Evolutionary conservation across 129 eudicot genomes (phyloP).

Genomic region (Apium graveolens): DNA sequence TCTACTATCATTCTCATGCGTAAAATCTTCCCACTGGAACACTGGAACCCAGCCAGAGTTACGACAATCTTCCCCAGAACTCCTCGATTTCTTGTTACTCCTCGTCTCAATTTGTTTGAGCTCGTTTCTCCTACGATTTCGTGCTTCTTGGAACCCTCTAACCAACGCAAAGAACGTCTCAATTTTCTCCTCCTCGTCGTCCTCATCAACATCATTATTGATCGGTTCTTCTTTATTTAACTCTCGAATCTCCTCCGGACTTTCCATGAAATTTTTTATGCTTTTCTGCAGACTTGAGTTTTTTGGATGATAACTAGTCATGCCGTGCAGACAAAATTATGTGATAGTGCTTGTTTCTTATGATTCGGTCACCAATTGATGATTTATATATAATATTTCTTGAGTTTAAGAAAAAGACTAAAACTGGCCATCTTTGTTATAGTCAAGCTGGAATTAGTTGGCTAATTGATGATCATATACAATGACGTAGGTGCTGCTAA

Average conservation of each 20-base stretch:
- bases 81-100: neutral
- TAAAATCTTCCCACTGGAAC: conserved; percentile 32
- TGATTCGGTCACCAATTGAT: neutral
- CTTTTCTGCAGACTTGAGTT: neutral
- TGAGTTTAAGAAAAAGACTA: neutral
- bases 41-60: conserved; percentile 22
- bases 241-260: neutral
- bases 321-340: neutral
- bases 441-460: neutral
- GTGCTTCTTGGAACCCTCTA: conserved; percentile 29
- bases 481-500: neutral
- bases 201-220: neutral
- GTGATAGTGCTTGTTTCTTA: neutral
- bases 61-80: neutral
- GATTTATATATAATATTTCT: neutral
- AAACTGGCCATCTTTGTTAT: neutral
- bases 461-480: neutral
- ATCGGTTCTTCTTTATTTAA: neutral
- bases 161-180: conserved; percentile 35
- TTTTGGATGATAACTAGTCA: neutral
- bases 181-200: conserved; percentile 28
- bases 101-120: conserved; percentile 6
- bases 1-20: neutral
- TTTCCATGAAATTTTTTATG: neutral
- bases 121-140: conserved; percentile 18